phyloP scores from a whole-genome alignment of 2,329 filamentous ascomycete species.

The Sporothrix schenckii region DNA sequence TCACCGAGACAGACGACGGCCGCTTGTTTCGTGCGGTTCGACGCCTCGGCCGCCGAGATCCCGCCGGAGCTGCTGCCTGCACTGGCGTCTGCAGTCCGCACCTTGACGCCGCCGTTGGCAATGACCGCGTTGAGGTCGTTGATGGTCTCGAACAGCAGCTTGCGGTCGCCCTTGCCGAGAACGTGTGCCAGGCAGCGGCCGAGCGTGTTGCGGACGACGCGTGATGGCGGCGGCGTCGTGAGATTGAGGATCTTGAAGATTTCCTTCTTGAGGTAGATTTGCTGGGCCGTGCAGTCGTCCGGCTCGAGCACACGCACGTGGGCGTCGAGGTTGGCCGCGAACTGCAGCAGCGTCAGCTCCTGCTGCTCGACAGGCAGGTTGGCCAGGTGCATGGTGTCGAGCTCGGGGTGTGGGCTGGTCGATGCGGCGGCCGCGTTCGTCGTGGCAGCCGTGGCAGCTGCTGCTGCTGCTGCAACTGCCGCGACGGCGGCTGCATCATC shows the following conservation, averaged over 20 bases:
- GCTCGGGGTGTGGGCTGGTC: constrained; percentile 66
- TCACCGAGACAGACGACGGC: constrained; percentile 85
- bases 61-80: constrained; percentile 51
- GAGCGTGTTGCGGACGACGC: constrained; percentile 87
- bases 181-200: constrained; percentile 82
- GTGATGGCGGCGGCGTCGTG: constrained; percentile 75
- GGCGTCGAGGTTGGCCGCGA: constrained; percentile 77
- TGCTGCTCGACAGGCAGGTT: constrained; percentile 91
- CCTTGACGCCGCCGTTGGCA: constrained; percentile 69
- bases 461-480: constrained; percentile 40
- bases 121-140: constrained; percentile 78
- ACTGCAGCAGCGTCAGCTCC: constrained; percentile 88
- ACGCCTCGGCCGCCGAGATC: constrained; percentile 69
- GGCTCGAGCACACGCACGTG: constrained; percentile 74
- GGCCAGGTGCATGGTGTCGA: constrained; percentile 88
- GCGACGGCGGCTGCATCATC: constrained; percentile 32
- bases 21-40: constrained; percentile 69
- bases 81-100: constrained; percentile 66
- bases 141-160: constrained; percentile 90
- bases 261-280: constrained; percentile 91
- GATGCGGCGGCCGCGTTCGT: constrained; percentile 41
- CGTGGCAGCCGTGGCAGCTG: constrained; percentile 37
- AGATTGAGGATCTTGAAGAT: constrained; percentile 91
- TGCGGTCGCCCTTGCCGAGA: constrained; percentile 82
- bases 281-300: constrained; percentile 83